Evolutionary conservation across 2,329 filamentous ascomycete species (phyloP).

Genomic region (Phialemoniopsis sp.): DNA sequence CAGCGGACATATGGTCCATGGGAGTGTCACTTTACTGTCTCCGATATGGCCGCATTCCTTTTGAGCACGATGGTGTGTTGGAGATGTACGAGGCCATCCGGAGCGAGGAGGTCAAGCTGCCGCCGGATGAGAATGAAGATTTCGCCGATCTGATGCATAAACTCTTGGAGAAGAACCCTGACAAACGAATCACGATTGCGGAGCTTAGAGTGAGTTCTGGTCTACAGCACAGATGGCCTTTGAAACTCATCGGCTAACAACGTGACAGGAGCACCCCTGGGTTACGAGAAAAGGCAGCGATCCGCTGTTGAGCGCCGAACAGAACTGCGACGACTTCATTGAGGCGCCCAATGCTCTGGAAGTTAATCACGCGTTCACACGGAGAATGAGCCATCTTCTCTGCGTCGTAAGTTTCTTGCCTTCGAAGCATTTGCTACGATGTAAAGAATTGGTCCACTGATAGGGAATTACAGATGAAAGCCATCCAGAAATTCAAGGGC

Average conservation of each 20-base stretch:
- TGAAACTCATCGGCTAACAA: too few relatives aligned
- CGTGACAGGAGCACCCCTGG: constrained; percentile 83
- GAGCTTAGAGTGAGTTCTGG: constrained; percentile 66
- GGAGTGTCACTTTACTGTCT: constrained; percentile 92
- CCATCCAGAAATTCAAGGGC: constrained; percentile 82
- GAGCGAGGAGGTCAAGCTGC: constrained; percentile 59
- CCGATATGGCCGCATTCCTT: constrained; percentile 83
- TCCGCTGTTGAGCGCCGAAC: constrained; percentile 71
- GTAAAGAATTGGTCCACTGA: background rate
- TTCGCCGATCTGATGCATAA: constrained; percentile 71
- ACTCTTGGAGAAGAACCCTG: constrained; percentile 81
- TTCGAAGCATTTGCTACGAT: background rate
- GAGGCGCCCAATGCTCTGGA: constrained; percentile 87
- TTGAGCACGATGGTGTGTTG: constrained; percentile 72
- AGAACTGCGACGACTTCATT: constrained; percentile 79
- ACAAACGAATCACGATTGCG: constrained; percentile 76
- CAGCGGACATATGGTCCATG: constrained; percentile 98
- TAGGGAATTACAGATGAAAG: constrained; percentile 64
- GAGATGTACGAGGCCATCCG: constrained; percentile 90
- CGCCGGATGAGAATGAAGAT: constrained; percentile 57
- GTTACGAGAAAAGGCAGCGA: constrained; percentile 79
- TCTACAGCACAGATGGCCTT: too few relatives aligned
- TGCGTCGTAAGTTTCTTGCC: constrained; percentile 60
- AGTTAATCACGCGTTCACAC: constrained; percentile 84
- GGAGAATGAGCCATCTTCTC: constrained; percentile 81